Conservation (phyloP, 371 early-diverging fungal genomes). For the Mortierella sp. region DNA sequence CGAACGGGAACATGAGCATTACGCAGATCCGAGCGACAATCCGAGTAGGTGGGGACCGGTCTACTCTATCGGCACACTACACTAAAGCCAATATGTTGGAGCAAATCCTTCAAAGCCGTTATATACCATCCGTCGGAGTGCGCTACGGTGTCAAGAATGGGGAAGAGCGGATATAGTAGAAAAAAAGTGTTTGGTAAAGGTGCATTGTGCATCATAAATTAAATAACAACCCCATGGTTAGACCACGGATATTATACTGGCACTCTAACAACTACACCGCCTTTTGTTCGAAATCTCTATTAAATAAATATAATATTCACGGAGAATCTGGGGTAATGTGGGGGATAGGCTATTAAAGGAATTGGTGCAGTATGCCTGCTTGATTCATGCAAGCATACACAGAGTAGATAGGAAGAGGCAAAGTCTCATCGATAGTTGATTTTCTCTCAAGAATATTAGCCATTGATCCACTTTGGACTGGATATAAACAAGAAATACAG, state of each 20-base stretch:
- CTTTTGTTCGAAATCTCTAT: too few relatives aligned
- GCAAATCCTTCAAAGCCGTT: slow-evolving; percentile 28
- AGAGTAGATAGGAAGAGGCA: too few relatives aligned
- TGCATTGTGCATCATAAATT: neutral
- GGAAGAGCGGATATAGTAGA: slow-evolving; percentile 33
- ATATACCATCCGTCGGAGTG: slow-evolving; percentile 38
- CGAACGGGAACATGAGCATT: slow-evolving; percentile 39
- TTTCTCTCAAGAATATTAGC: too few relatives aligned
- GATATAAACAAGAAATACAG: neutral
- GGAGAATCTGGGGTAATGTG: too few relatives aligned
- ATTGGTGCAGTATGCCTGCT: too few relatives aligned
- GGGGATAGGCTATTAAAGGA: too few relatives aligned
- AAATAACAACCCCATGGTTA: too few relatives aligned
- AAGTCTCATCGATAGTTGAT: too few relatives aligned
- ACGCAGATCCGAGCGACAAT: slow-evolving; percentile 44
- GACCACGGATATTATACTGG: too few relatives aligned
- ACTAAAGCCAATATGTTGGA: slow-evolving; percentile 39
- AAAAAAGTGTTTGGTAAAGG: neutral
- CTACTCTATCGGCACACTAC: slow-evolving; percentile 19
- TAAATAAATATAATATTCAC: too few relatives aligned
- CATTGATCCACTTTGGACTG: too few relatives aligned
- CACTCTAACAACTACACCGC: too few relatives aligned
- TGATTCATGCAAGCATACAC: neutral
- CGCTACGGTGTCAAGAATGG: slow-evolving; percentile 30
- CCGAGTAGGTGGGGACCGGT: slow-evolving; percentile 19